Evolutionary conservation across 208 protist species (phyloP).

Genomic region (Naegleria lovaniensis): DNA sequence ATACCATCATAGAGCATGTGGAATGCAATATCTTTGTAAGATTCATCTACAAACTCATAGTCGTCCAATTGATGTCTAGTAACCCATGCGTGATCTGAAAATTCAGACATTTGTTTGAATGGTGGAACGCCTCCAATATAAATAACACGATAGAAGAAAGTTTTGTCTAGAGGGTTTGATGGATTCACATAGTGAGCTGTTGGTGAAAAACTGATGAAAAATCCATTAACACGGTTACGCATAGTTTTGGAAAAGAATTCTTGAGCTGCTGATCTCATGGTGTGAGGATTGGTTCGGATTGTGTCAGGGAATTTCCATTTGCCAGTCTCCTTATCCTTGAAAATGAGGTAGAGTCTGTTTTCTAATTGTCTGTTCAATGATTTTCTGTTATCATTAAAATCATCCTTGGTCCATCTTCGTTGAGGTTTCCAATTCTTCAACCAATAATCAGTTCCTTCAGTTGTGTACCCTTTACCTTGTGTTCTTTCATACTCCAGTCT

Average conservation of each 20-base stretch:
- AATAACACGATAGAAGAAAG: conserved; percentile 17
- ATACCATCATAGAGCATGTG: conserved; percentile 2
- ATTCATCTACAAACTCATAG: conserved; percentile 4
- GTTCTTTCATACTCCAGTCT: background rate
- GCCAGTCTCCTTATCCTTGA: background rate
- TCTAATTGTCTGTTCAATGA: background rate
- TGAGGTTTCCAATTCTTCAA: conserved; percentile 24
- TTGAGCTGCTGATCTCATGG: background rate
- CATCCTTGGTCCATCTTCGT: conserved; percentile 2
- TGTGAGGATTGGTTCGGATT: background rate
- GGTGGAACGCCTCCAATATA: background rate
- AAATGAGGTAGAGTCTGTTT: background rate
- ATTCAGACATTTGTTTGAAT: background rate
- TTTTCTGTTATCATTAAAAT: conserved; percentile 25
- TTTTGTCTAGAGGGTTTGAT: background rate
- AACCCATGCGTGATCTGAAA: conserved; percentile 9
- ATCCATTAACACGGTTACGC: background rate
- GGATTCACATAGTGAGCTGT: background rate
- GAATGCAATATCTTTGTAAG: background rate
- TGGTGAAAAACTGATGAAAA: background rate
- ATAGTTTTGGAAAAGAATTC: background rate
- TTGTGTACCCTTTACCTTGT: background rate
- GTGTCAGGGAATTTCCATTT: conserved; percentile 18
- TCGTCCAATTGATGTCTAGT: conserved; percentile 20
- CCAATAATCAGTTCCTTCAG: background rate